These are phyloP conservation scores for Solanum chiquidenum DNA, from an alignment of 257 asterid species.

Conservation along the genomic window DNA sequence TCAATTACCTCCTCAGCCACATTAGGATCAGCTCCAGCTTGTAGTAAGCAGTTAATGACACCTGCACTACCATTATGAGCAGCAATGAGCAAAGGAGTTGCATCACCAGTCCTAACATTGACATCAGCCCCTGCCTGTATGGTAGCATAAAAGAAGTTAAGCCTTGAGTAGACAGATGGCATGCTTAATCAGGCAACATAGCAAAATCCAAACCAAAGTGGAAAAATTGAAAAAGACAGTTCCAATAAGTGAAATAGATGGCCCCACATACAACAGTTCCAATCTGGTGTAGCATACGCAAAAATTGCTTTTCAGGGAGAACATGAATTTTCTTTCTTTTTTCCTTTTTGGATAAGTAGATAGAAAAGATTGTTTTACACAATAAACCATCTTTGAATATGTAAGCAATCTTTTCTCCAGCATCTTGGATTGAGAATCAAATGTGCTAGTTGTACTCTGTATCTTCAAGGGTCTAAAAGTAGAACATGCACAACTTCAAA, in stretches of 20 bases:
- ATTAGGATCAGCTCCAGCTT: conserved; percentile 91
- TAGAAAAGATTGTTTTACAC: not conserved
- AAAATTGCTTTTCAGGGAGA: not conserved
- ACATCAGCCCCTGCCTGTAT: conserved; percentile 77
- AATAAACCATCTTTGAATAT: not conserved
- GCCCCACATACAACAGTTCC: not conserved
- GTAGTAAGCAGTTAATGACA: conserved; percentile 60
- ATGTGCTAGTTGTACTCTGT: not conserved
- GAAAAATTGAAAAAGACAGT: not conserved
- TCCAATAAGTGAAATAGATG: not conserved
- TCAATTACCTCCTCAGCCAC: conserved; percentile 59
- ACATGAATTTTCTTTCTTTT: not conserved
- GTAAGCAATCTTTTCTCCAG: not conserved
- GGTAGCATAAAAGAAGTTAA: conserved; percentile 9
- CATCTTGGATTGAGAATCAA: not conserved
- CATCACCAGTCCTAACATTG: conserved; percentile 81
- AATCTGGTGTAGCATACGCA: not conserved
- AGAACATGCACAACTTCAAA: not conserved
- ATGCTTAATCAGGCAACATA: not conserved
- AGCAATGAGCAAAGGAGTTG: conserved; percentile 91
- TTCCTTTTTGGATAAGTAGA: not conserved
- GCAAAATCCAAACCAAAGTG: not conserved
- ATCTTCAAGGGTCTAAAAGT: not conserved
- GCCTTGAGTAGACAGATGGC: not conserved
- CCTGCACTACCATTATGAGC: conserved; percentile 72